Conservation (phyloP, 139 green algal genomes). For the Gonium pectorale region DNA sequence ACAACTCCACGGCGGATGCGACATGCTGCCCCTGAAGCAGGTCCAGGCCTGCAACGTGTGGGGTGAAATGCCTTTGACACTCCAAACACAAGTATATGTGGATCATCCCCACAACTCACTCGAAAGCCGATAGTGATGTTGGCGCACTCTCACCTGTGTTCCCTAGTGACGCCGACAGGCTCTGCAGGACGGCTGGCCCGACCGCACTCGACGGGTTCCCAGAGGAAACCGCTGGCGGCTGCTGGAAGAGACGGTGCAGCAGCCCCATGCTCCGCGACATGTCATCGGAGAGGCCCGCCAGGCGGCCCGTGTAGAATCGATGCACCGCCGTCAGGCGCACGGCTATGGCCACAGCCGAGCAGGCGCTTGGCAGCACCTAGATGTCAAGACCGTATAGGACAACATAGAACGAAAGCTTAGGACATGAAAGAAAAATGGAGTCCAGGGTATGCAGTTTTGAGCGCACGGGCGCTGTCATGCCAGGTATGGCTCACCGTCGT, state of each 20-base stretch:
- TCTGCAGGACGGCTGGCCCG: background rate
- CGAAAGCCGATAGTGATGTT: too few species aligned
- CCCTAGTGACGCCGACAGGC: constrained; percentile 4
- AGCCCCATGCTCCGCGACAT: background rate
- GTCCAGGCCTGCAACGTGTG: constrained; percentile 6
- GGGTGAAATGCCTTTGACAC: background rate
- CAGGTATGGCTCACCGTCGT: too few species aligned
- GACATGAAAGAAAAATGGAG: too few species aligned
- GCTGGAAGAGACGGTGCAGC: background rate
- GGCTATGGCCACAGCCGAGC: background rate
- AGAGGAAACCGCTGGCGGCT: background rate
- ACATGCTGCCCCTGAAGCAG: constrained; percentile 24
- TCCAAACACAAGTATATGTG: too few species aligned
- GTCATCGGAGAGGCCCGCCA: background rate
- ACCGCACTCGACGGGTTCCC: background rate
- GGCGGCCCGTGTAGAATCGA: background rate
- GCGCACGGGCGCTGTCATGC: too few species aligned
- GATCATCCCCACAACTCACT: too few species aligned
- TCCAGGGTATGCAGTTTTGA: too few species aligned
- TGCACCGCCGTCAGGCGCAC: background rate
- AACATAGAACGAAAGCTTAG: too few species aligned
- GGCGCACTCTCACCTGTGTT: background rate
- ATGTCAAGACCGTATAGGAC: too few species aligned
- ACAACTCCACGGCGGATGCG: background rate
- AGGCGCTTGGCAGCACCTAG: background rate